phyloP scores from a whole-genome alignment of 1,284 basidiomycete species.

The Trichosporon asahii region DNA sequence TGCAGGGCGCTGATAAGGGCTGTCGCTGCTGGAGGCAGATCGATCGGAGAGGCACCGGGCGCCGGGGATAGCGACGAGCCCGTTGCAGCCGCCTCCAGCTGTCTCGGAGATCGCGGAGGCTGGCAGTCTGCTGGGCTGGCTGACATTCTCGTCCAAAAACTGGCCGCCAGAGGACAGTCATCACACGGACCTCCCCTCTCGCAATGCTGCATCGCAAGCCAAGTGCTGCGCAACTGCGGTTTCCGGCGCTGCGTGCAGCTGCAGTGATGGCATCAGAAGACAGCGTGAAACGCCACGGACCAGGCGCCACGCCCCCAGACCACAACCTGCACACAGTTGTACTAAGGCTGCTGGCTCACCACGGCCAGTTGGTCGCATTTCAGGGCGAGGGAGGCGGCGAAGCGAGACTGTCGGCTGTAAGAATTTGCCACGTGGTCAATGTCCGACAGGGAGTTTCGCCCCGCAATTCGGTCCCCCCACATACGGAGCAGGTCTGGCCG shows the following conservation, averaged over 20 bases:
- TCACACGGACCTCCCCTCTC: neutral
- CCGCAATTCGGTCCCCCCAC: neutral
- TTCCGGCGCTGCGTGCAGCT: neutral
- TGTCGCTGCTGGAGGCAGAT: neutral
- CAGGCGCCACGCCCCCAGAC: neutral
- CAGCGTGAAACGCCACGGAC: neutral
- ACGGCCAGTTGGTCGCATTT: neutral
- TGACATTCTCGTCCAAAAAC: too few relatives aligned
- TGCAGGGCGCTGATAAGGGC: neutral
- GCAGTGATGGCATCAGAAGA: neutral
- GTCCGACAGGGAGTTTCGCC: neutral
- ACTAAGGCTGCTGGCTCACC: neutral
- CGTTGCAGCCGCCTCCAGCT: neutral
- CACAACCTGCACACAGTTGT: neutral
- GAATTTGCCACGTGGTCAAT: neutral
- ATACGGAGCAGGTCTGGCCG: neutral
- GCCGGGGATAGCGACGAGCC: neutral
- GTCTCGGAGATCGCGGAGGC: neutral
- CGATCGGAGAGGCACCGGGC: neutral
- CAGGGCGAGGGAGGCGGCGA: neutral
- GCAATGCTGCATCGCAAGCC: neutral
- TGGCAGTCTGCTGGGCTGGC: neutral
- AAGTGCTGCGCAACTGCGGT: neutral
- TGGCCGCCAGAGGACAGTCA: neutral
- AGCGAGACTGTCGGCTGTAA: neutral